Percentiles rank a stretch among this genome's conserved stretches.
Evolutionary conservation across 371 early-diverging fungal species (phyloP).

Genomic region (Circinella umbellata): DNA sequence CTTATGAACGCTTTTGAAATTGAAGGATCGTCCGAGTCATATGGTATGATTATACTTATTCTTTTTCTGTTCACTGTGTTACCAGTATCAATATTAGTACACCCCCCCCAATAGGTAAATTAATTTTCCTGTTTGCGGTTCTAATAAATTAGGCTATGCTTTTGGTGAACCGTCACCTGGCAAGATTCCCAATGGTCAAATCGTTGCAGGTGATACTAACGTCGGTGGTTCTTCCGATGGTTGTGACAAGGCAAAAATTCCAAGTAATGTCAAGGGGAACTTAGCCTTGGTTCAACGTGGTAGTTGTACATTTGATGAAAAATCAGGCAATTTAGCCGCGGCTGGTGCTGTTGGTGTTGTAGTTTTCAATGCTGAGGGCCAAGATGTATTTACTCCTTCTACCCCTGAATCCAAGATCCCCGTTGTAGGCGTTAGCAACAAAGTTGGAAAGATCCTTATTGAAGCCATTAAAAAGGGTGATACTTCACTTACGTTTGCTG

Average conservation of each 20-base stretch:
- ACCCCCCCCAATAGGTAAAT: too few relatives aligned
- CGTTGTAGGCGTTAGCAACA: slow-evolving; percentile 35
- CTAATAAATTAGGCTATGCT: too few relatives aligned
- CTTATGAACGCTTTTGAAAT: slow-evolving; percentile 28
- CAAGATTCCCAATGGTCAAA: slow-evolving; percentile 21
- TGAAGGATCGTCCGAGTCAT: slow-evolving; percentile 8
- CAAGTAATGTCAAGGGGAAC: slow-evolving; percentile 38
- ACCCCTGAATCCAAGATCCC: slow-evolving; percentile 30
- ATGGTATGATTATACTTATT: background rate
- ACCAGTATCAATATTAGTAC: too few relatives aligned
- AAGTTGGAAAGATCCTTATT: slow-evolving; percentile 28
- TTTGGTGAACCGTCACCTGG: background rate
- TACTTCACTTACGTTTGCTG: slow-evolving; percentile 19
- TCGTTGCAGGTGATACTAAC: slow-evolving; percentile 23
- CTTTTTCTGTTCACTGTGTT: background rate
- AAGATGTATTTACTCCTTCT: slow-evolving; percentile 24
- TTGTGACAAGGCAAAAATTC: slow-evolving; percentile 20
- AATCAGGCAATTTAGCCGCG: slow-evolving; percentile 41
- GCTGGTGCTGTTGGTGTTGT: slow-evolving; percentile 59
- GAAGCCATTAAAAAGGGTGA: slow-evolving; percentile 27
- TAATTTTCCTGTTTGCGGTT: too few relatives aligned
- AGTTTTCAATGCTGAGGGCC: slow-evolving; percentile 31
- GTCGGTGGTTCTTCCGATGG: slow-evolving; percentile 22
- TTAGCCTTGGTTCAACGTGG: slow-evolving; percentile 56
- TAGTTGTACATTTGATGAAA: slow-evolving; percentile 57